Evolutionary conservation across 495 filamentous ascomycete genomes (phyloP).

Genomic region (Neurospora sublineolata): DNA sequence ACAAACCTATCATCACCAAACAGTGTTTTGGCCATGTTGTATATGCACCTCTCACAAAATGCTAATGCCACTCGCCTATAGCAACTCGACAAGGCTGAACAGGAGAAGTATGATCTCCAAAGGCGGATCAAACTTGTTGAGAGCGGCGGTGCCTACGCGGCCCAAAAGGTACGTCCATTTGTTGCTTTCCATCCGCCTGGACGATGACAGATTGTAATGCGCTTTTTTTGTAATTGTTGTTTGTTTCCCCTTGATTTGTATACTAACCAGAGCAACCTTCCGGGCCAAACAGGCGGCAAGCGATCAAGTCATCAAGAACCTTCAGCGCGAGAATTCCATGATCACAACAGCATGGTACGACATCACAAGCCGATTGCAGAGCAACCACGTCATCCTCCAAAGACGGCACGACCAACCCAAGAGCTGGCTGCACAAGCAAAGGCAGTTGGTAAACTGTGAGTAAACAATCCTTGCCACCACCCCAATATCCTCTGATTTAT

Average conservation of each 20-base stretch:
- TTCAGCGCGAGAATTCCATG: conserved; percentile 72
- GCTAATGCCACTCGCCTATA: conserved; percentile 10
- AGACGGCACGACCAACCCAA: conserved; percentile 64
- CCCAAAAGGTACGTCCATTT: conserved; percentile 34
- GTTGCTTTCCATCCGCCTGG: conserved; percentile 4
- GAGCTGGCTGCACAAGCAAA: conserved; percentile 87
- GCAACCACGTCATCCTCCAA: conserved; percentile 71
- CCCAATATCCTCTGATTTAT: background rate
- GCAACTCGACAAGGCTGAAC: conserved; percentile 40
- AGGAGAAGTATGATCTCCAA: conserved; percentile 37
- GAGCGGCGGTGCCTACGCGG: conserved; percentile 30
- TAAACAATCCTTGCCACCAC: background rate
- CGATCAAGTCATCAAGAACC: conserved; percentile 53
- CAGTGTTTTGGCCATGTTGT: background rate
- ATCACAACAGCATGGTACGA: conserved; percentile 91
- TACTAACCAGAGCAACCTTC: conserved; percentile 6
- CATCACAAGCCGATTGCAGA: conserved; percentile 70
- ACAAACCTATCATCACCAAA: background rate
- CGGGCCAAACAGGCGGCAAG: conserved; percentile 36
- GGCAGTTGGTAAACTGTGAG: conserved; percentile 55
- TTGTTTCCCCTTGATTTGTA: background rate
- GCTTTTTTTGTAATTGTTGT: background rate
- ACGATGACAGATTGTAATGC: conserved; percentile 2
- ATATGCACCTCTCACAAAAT: background rate
- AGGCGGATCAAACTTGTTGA: conserved; percentile 34